A percentile compares a stretch with the other conserved stretches of the same genome.
phyloP scores from a whole-genome alignment of 208 protist species.

The Leishmania lainsoni region DNA sequence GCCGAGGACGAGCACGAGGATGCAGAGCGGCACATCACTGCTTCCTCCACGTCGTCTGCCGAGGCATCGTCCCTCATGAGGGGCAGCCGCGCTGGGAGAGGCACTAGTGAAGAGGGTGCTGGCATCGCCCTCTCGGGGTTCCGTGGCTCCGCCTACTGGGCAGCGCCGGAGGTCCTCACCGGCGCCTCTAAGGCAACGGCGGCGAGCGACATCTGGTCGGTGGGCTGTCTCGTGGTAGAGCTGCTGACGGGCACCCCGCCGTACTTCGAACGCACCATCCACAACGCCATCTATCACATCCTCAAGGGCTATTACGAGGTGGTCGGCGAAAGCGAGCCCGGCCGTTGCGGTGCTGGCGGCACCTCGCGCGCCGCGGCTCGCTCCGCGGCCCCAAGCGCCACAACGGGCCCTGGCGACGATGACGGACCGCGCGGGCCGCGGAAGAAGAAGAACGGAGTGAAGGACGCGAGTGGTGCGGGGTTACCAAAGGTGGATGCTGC shows the following conservation, averaged over 20 bases:
- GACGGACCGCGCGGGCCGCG: constrained; percentile 13
- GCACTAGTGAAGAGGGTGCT: constrained; percentile 6
- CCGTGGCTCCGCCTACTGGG: constrained; percentile 86
- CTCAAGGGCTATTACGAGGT: constrained; percentile 24
- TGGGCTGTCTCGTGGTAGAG: constrained; percentile 81
- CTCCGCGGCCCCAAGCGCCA: not conserved
- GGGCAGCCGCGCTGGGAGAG: constrained; percentile 1
- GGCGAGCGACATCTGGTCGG: constrained; percentile 78
- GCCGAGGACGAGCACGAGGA: constrained; percentile 12
- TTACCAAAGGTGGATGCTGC: not conserved
- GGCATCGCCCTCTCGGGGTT: constrained; percentile 27
- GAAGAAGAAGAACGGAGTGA: not conserved
- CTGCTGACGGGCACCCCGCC: constrained; percentile 75
- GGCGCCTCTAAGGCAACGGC: constrained; percentile 42
- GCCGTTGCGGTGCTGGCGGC: not conserved
- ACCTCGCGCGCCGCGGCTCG: not conserved
- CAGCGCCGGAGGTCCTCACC: constrained; percentile 70
- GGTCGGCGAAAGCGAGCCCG: constrained; percentile 1
- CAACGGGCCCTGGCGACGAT: not conserved
- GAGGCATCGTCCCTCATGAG: not conserved
- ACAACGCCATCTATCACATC: constrained; percentile 73
- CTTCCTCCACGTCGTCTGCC: not conserved
- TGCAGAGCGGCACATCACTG: not conserved
- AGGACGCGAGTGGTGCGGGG: not conserved
- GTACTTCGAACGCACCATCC: constrained; percentile 64